Evolutionary conservation across 2,329 filamentous ascomycete genomes (phyloP), one percentile per base, ranked within the genome.

Genomic region (Exophiala lecanii-corni): DNA sequence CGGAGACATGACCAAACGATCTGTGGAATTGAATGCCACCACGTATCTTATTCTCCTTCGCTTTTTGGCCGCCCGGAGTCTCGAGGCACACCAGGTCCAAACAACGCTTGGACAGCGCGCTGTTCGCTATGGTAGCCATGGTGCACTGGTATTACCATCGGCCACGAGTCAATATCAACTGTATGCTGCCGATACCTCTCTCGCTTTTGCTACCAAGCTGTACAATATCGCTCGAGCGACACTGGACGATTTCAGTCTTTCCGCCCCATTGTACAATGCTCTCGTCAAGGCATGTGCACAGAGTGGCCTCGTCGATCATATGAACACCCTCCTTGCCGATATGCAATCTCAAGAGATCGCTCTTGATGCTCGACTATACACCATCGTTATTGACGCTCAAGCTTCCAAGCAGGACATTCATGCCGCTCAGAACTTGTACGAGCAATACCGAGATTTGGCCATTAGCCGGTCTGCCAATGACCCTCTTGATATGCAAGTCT

Each of bases 371-470:
- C 80, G 84, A 34, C 86, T 91, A 39, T 97, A 95, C 67, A 85
- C 89, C 1, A 78, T 83, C 13, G 95, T 98, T 86, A 96, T 98
- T 62, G 82, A 85, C n/a, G 89, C 89, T 1, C 97, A 95, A 60
- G 87, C 87, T 48, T 77, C 78, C 31, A 78, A 77, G 9, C 86
- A 89, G 37, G 89, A 97, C 61, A 70, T 97, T 33, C 75, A 82
- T 57, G 94, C 86, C 55, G 92, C 89, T 15, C 86, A 97, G 5
- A 89, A 95, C 62, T 89, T 88, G 66, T 98, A 96, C 68, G 91
- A 94, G 53, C 87, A 95, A 66, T 97, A 97, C 73, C 88, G 88
- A 59, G 78, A 80, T 34, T 73, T 96, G 31, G 89, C 91, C n/a
- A 79, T 97, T 39, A 52, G 35, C 31, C 36, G 51, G 17, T 81